Evolutionary conservation across 176 grass and related monocot genomes (phyloP).

Genomic region (Triticum monococcum): DNA sequence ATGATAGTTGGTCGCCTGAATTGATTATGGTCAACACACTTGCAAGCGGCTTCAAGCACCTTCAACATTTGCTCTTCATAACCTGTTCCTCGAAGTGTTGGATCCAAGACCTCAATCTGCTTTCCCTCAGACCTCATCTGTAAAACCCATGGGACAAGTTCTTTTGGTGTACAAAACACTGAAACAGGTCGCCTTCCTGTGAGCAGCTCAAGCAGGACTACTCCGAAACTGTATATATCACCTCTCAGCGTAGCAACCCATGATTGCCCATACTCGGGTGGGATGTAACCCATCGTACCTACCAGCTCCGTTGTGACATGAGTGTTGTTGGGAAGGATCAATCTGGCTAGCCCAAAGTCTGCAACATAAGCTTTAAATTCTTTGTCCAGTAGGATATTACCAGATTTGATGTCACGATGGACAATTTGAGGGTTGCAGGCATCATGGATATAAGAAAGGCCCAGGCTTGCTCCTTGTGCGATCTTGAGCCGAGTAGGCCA

Average conservation of each 20-base stretch:
- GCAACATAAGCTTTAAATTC: conserved; percentile 64
- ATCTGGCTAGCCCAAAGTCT: conserved; percentile 71
- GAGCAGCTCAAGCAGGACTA: conserved; percentile 63
- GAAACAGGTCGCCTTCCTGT: conserved; percentile 48
- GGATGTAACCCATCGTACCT: conserved; percentile 74
- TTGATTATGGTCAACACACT: conserved; percentile 38
- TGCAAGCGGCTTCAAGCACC: conserved; percentile 51
- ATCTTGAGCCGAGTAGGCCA: conserved; percentile 55
- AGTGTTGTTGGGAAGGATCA: conserved; percentile 54
- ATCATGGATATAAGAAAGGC: conserved; percentile 64
- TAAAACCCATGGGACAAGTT: conserved; percentile 45
- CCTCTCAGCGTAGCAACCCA: conserved; percentile 66
- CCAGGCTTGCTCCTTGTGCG: conserved; percentile 43
- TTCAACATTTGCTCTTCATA: conserved; percentile 53
- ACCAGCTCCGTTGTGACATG: conserved; percentile 77
- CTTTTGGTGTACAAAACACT: conserved; percentile 28
- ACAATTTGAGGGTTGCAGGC: conserved; percentile 55
- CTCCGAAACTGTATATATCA: conserved; percentile 66
- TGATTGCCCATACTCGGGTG: conserved; percentile 64
- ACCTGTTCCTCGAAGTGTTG: conserved; percentile 13
- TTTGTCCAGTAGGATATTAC: conserved; percentile 75
- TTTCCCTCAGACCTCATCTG: conserved; percentile 24
- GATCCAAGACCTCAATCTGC: conserved; percentile 45
- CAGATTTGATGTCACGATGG: conserved; percentile 74
- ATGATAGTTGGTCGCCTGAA: conserved; percentile 40